These are phyloP conservation scores for Hypoxylon sp. DNA, from an alignment of 2,329 filamentous ascomycete species.

Conservation along the genomic window DNA sequence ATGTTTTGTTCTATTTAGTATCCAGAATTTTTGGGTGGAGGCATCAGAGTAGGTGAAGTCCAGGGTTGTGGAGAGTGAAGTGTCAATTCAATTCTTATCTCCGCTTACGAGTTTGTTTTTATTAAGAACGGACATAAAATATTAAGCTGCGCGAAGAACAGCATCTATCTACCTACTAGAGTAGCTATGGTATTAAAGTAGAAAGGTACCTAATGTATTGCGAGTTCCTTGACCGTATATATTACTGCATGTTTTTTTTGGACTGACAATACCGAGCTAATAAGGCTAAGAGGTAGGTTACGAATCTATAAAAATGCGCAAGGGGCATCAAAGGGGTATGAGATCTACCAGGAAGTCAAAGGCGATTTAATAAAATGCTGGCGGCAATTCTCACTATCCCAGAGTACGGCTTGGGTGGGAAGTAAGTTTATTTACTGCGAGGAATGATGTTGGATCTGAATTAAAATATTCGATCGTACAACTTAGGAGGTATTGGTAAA, in stretches of 20 bases:
- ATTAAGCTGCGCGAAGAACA: background rate
- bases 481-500: no score
- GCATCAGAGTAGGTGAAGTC: background rate
- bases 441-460: background rate
- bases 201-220: no score
- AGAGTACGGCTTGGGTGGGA: background rate
- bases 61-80: background rate
- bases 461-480: no score
- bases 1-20: background rate
- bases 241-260: no score
- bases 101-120: background rate
- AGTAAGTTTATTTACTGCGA: background rate
- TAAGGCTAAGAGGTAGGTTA: no score
- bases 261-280: no score
- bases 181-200: no score
- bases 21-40: background rate
- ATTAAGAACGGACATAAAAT: background rate
- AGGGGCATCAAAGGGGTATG: background rate
- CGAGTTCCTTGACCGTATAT: no score
- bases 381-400: background rate
- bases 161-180: no score
- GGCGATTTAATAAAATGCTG: background rate
- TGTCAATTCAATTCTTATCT: background rate
- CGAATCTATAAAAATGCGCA: no score
- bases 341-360: conserved; percentile 1